These are phyloP conservation scores for Mycena floridula DNA, from an alignment of 768 basidiomycete species.

Conservation along the genomic window DNA sequence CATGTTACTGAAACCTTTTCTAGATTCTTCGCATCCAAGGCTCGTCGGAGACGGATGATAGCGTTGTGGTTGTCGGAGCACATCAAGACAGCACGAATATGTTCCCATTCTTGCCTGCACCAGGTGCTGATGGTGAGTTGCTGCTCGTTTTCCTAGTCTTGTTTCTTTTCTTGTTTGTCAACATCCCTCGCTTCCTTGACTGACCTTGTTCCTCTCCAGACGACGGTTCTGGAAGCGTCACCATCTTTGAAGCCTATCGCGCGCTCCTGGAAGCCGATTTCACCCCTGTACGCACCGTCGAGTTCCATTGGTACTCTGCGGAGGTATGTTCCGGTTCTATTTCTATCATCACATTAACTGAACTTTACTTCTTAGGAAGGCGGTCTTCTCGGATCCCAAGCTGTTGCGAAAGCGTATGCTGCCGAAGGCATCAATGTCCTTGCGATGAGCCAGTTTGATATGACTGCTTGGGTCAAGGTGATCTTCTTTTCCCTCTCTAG, in stretches of 20 bases:
- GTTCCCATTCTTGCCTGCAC: conserved; percentile 73
- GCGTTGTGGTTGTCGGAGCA: conserved; percentile 66
- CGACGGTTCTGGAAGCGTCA: conserved; percentile 62
- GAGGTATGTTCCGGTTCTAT: too few relatives aligned
- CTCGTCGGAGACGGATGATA: conserved; percentile 52
- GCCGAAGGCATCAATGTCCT: conserved; percentile 56
- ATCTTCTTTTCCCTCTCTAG: conserved; percentile 15
- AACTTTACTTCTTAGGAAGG: conserved; percentile 61
- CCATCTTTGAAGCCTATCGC: conserved; percentile 66
- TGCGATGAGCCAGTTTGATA: conserved; percentile 89
- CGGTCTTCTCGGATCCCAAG: conserved; percentile 85
- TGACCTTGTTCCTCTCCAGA: conserved; percentile 36
- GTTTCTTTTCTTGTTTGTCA: too few relatives aligned
- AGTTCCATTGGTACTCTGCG: conserved; percentile 84
- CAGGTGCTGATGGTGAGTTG: conserved; percentile 57
- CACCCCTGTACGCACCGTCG: conserved; percentile 56
- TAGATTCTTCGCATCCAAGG: conserved; percentile 78
- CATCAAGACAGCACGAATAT: too few relatives aligned
- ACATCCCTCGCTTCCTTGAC: too few relatives aligned
- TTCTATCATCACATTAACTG: too few relatives aligned
- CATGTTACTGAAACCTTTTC: conserved; percentile 8
- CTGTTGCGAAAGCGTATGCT: conserved; percentile 75
- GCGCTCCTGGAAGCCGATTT: conserved; percentile 65
- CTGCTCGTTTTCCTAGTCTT: conserved; percentile 8
- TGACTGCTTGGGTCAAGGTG: conserved; percentile 93